These are phyloP conservation scores for Mortierella sp. DNA, from an alignment of 371 early-diverging fungal genomes.

Conservation along the genomic window DNA sequence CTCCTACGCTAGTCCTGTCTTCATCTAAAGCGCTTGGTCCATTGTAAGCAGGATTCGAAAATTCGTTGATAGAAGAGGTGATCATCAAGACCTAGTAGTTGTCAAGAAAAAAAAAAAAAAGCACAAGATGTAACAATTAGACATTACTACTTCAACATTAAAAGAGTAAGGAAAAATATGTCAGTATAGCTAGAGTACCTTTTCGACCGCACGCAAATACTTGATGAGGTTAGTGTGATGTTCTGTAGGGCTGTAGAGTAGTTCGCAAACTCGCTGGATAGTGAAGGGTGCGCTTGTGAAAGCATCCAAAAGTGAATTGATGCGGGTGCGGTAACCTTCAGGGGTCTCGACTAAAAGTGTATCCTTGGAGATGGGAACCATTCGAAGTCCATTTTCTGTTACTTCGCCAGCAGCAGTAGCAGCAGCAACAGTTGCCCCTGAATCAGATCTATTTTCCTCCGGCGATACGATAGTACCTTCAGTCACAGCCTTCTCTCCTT, in stretches of 20 bases:
- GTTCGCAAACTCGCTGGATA: conserved; percentile 69
- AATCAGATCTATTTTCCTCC: not conserved
- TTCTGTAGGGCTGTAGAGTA: conserved; percentile 61
- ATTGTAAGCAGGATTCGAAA: conserved; percentile 49
- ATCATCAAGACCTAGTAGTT: conserved; percentile 44
- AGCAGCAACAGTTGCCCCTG: conserved; percentile 6
- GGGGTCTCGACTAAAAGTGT: conserved; percentile 45
- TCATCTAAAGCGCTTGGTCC: conserved; percentile 51
- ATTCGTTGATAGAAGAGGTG: conserved; percentile 49
- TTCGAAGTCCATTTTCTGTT: not conserved
- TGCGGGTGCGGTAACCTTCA: conserved; percentile 41
- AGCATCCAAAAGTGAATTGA: conserved; percentile 28
- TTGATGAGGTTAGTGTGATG: conserved; percentile 68
- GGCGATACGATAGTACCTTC: not conserved
- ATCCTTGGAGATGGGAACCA: conserved; percentile 45
- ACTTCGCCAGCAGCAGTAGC: too few relatives aligned
- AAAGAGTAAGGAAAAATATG: not conserved
- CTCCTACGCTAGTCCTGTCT: conserved; percentile 2
- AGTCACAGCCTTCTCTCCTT: not conserved
- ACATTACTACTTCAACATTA: not conserved
- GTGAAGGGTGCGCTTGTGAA: conserved; percentile 67
- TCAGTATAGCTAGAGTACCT: conserved; percentile 49
- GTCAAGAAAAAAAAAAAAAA: not conserved
- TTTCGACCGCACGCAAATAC: conserved; percentile 71
- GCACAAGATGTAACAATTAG: not conserved